Conservation (phyloP, 208 protist genomes). For the Acanthamoeba castellanii region DNA sequence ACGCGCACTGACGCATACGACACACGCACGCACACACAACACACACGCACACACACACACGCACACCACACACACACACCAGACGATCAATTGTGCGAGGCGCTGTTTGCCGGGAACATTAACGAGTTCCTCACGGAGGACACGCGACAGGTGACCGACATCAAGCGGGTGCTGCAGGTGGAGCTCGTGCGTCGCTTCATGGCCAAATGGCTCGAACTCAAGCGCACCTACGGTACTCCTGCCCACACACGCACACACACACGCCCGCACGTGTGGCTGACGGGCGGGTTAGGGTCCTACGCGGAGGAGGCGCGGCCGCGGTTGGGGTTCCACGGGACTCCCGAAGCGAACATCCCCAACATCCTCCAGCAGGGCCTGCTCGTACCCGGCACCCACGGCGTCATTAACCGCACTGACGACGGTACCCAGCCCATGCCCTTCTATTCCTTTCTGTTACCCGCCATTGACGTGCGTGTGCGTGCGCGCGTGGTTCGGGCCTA, state of each 20-base stretch:
- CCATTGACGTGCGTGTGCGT: neutral
- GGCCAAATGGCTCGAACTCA: neutral
- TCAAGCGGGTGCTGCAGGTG: neutral
- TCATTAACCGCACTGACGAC: neutral
- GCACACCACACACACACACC: too few species aligned
- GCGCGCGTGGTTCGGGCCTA: too few species aligned
- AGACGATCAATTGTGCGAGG: neutral
- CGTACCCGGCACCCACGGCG: neutral
- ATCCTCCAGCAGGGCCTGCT: neutral
- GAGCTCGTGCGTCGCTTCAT: neutral
- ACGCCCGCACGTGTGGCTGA: neutral
- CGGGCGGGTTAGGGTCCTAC: neutral
- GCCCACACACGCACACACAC: too few species aligned
- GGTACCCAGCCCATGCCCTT: too few species aligned
- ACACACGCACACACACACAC: too few species aligned
- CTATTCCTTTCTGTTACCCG: too few species aligned
- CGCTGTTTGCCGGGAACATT: neutral
- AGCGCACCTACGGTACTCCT: neutral
- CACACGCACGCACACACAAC: neutral
- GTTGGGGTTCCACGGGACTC: conserved; percentile 10
- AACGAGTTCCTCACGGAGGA: neutral
- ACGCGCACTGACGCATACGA: neutral
- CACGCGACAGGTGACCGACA: neutral
- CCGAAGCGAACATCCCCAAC: neutral
- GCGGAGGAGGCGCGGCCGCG: neutral